Base-by-base conservation (phyloP, 2,329 filamentous ascomycete genomes). In the Cylindrodendrum hubeiense region DNA sequence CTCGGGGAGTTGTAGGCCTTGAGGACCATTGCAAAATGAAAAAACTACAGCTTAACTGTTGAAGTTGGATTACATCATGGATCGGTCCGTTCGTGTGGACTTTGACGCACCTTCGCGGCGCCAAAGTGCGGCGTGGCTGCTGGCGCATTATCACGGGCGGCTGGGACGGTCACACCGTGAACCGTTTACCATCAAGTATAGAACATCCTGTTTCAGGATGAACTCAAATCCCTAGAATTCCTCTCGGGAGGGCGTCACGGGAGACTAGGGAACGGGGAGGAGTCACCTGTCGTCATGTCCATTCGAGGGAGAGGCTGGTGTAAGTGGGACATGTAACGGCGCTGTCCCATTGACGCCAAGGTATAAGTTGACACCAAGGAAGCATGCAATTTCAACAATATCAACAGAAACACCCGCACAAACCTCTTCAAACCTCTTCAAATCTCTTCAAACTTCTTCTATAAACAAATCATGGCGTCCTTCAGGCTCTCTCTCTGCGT, bases 121-220 rank as follows among this genome's bases (percentile, higher is more conserved):
- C 55, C 39, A 65, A 60, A 66, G 21, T 37, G n/a, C 10, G 26
- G 34, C 43, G 57, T 63, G 69, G 51, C 51, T 24, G 34, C 49
- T 30, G 43, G 57, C 60, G 63, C 67, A 74, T 74, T 65, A 30
- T 43, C 63, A 24, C 26, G 53, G 54, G 68, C 60, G 72, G 72
- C 69, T 73, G 72, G 64, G 21, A 28, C 22, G 8, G 33, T 51
- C 26, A 49, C 10, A n/a, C 41, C 34, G 24, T 9, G 44, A 24
- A 21, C 33, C 22, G 19, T 26, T 15, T 3, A 30, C 43, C 34
- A 28, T 12, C 6, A 28, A 39, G 24, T 19, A 17, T n/a, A 47
- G 17, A 49, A 50, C 47, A 37, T 8, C 41, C 21, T 73, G 68
- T 74, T 63, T 74, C 68, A 69, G 34, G 13, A 50, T 63, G 60